Evolutionary conservation across 352 stramenopile species (phyloP).

Genomic region (Phytophthora sansomeana): DNA sequence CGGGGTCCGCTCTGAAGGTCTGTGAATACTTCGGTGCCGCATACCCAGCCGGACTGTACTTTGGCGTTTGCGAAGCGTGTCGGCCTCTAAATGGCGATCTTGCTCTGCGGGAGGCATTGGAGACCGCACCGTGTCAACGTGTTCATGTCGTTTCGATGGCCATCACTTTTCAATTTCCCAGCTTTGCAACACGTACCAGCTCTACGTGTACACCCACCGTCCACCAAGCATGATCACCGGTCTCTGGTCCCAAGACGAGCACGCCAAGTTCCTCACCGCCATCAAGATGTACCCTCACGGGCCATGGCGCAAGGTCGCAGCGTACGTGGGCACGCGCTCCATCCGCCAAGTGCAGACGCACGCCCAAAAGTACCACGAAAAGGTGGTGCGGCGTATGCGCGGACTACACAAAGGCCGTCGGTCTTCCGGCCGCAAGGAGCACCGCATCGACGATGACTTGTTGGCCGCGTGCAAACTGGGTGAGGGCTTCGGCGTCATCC

Average conservation of each 20-base stretch:
- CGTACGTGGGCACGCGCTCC: constrained; percentile 57
- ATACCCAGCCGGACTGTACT: constrained; percentile 21
- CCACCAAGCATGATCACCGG: constrained; percentile 33
- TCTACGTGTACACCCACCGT: constrained; percentile 29
- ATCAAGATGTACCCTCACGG: constrained; percentile 61
- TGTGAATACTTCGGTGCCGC: constrained; percentile 30
- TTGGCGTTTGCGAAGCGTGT: constrained; percentile 8
- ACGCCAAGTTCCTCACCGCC: constrained; percentile 64
- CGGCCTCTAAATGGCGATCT: constrained; percentile 26
- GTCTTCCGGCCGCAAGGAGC: constrained; percentile 42
- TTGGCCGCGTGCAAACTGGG: constrained; percentile 44
- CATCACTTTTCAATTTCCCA: constrained; percentile 33
- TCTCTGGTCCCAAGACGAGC: constrained; percentile 68
- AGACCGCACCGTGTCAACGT: constrained; percentile 20
- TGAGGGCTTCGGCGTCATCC: constrained; percentile 39
- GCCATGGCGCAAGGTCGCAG: constrained; percentile 60
- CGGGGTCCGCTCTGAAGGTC: constrained; percentile 16
- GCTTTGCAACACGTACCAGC: constrained; percentile 31
- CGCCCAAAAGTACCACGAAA: constrained; percentile 72
- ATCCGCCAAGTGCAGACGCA: constrained; percentile 72
- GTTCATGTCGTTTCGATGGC: neutral
- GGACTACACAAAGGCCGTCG: constrained; percentile 55
- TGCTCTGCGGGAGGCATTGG: constrained; percentile 23
- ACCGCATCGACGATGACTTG: constrained; percentile 52
- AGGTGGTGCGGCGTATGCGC: constrained; percentile 53